These are phyloP conservation scores for Penicillium nucicola DNA, from an alignment of 495 filamentous ascomycete genomes.

Conservation along the genomic window DNA sequence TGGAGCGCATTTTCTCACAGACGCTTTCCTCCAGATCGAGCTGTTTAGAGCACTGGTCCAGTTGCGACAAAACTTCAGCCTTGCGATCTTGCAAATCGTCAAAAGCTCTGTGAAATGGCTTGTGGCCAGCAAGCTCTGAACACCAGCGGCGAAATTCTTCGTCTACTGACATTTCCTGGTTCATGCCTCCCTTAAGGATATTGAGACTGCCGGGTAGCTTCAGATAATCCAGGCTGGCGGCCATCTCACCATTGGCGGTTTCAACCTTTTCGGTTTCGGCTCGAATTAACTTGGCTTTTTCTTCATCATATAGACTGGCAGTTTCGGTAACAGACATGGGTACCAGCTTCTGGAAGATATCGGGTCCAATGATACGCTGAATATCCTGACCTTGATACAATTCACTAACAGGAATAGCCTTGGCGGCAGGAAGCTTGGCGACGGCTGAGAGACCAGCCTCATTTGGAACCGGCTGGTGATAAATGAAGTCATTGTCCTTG, in stretches of 20 bases:
- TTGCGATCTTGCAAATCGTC: constrained; percentile 76
- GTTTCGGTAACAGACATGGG: constrained; percentile 96
- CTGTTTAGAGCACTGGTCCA: constrained; percentile 81
- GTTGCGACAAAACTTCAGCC: constrained; percentile 59
- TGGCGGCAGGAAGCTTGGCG: constrained; percentile 92
- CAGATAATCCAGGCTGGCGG: constrained; percentile 88
- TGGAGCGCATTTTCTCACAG: constrained; percentile 98
- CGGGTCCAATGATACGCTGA: constrained; percentile 90
- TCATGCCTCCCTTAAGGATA: constrained; percentile 88
- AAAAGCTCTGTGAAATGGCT: constrained; percentile 70
- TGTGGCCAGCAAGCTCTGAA: constrained; percentile 81
- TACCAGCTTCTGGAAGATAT: constrained; percentile 95
- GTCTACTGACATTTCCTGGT: constrained; percentile 83
- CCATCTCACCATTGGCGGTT: constrained; percentile 90
- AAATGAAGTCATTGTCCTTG: constrained; percentile 98
- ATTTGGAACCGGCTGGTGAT: constrained; percentile 85
- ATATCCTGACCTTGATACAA: constrained; percentile 97
- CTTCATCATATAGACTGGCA: constrained; percentile 95
- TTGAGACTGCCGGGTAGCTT: constrained; percentile 86
- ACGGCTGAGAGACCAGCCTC: constrained; percentile 78
- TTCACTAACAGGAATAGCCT: constrained; percentile 95
- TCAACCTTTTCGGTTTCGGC: constrained; percentile 93
- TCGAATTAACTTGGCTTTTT: constrained; percentile 92
- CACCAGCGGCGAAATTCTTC: constrained; percentile 93
- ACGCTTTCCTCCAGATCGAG: constrained; percentile 96